A percentile compares a stretch with the other conserved stretches of the same genome.
These are phyloP conservation scores for slime mould (Dictyostelium discoideum) DNA, from an alignment of 78 protist genomes.

Conservation along the genomic window DNA sequence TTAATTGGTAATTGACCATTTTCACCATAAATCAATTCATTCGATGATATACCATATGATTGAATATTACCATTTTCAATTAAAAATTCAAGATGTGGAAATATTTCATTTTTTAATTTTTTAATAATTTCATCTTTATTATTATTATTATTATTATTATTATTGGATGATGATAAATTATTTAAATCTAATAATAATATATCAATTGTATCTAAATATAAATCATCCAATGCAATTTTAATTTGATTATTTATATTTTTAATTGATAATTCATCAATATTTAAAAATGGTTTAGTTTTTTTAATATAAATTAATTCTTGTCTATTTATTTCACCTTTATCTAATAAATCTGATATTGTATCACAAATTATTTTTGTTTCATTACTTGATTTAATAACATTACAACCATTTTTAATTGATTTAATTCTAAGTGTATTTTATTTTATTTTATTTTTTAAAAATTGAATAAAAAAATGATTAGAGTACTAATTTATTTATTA, in stretches of 20 bases:
- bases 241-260: background rate
- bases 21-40: background rate
- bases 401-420: conserved; percentile 75
- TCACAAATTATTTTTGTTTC: background rate
- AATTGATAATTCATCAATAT: background rate
- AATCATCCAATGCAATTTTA: background rate
- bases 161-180: background rate
- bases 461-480: background rate
- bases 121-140: background rate
- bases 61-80: conserved; percentile 17
- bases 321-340: conserved; percentile 2
- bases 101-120: background rate
- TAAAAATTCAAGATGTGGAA: background rate
- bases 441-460: too few relatives aligned
- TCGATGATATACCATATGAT: conserved; percentile 53
- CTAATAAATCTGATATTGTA: conserved; percentile 11
- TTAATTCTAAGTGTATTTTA: background rate
- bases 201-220: conserved; percentile 1
- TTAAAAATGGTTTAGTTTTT: background rate
- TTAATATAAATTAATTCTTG: background rate
- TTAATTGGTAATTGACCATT: background rate
- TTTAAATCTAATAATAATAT: background rate
- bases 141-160: too few relatives aligned
- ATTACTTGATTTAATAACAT: conserved; percentile 37
- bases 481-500: background rate